Evolutionary conservation across 1,139 yeast genomes (phyloP).

Genomic region (Debaryomyces singareniensis): DNA sequence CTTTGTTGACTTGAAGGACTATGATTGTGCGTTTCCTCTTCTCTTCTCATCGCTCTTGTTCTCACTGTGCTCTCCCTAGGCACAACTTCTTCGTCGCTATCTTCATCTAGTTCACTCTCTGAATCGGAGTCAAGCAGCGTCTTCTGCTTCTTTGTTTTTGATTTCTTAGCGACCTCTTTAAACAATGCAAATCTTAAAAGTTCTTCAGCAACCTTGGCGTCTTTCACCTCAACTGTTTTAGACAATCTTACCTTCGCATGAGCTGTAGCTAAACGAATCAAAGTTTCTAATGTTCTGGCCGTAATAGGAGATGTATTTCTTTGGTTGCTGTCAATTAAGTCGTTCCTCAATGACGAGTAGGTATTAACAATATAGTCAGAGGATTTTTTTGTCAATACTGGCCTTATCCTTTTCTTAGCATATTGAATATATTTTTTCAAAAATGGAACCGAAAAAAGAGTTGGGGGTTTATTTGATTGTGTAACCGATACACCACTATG

Average conservation of each 20-base stretch:
- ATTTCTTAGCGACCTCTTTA: constrained; percentile 55
- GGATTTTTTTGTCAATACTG: constrained; percentile 74
- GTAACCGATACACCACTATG: constrained; percentile 67
- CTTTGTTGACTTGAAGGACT: constrained; percentile 7
- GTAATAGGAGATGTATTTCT: constrained; percentile 93
- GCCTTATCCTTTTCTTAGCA: constrained; percentile 84
- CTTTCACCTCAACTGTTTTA: constrained; percentile 63
- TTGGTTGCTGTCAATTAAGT: constrained; percentile 62
- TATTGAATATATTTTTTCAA: constrained; percentile 89
- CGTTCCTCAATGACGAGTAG: constrained; percentile 80
- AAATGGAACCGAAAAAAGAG: constrained; percentile 75
- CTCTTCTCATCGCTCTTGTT: constrained; percentile 11
- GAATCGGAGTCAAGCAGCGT: constrained; percentile 10
- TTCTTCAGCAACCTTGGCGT: constrained; percentile 84
- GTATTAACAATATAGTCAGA: constrained; percentile 75
- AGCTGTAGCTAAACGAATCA: constrained; percentile 92
- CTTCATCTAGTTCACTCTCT: constrained; percentile 13
- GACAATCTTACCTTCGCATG: constrained; percentile 93
- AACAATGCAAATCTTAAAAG: constrained; percentile 80
- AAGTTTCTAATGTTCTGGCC: constrained; percentile 94
- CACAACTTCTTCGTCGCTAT: constrained; percentile 16
- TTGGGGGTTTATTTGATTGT: constrained; percentile 42
- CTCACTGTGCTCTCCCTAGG: constrained; percentile 15
- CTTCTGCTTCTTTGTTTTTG: constrained; percentile 28
- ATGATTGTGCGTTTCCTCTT: constrained; percentile 7